Conservation (phyloP, 495 filamentous ascomycete species). For the Podospora fimiseda region DNA sequence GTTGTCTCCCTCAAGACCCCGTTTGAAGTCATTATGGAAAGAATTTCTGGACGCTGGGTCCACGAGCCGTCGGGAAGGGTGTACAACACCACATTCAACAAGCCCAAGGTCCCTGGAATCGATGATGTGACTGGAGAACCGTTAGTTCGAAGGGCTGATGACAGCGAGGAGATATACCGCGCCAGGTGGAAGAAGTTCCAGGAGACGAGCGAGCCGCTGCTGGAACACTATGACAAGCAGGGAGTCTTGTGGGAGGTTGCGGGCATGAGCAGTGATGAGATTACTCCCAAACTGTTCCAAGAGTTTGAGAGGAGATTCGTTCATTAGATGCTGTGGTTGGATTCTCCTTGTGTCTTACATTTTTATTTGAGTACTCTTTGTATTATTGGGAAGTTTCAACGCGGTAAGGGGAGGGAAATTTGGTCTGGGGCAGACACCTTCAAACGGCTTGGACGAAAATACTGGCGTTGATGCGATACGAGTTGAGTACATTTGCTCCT, state of each 20-base stretch:
- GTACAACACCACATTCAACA: conserved; percentile 90
- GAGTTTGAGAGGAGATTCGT: conserved; percentile 75
- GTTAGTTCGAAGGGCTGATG: conserved; percentile 75
- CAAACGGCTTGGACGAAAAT: neutral
- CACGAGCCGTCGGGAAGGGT: conserved; percentile 86
- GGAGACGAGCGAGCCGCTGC: conserved; percentile 73
- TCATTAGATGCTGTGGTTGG: conserved; percentile 2
- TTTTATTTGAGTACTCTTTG: no score
- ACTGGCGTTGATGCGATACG: neutral
- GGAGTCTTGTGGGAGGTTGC: conserved; percentile 85
- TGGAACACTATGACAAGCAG: conserved; percentile 81
- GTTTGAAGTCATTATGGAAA: conserved; percentile 71
- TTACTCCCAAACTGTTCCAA: conserved; percentile 72
- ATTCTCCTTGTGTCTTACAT: no score
- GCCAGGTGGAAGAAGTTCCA: conserved; percentile 73
- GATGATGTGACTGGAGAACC: conserved; percentile 91
- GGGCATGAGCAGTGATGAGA: conserved; percentile 88
- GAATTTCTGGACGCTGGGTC: conserved; percentile 87
- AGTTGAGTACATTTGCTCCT: neutral
- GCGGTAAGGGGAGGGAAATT: neutral
- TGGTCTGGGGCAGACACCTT: neutral
- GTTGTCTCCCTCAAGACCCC: conserved; percentile 67
- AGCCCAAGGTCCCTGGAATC: conserved; percentile 68
- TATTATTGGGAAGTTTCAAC: neutral
- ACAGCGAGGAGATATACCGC: conserved; percentile 80